Conservation (phyloP, 352 stramenopile genomes). For the Pythium graminicola region DNA sequence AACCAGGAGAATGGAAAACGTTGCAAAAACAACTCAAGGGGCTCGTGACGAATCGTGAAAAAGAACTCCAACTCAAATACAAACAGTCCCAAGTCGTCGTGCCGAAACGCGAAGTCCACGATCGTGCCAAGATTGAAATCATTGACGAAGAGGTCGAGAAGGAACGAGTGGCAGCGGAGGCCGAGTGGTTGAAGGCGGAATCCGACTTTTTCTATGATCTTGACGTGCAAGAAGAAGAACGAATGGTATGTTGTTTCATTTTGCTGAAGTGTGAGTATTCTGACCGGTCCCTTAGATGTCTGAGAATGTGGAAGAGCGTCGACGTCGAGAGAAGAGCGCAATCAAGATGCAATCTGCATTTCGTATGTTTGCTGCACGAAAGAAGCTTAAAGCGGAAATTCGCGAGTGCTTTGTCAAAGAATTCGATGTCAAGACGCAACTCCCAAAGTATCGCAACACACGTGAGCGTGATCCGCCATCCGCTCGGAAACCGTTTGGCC, state of each 20-base stretch:
- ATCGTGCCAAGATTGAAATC: constrained; percentile 52
- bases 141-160: constrained; percentile 39
- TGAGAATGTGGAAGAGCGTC: constrained; percentile 33
- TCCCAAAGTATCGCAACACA: constrained; percentile 50
- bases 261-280: no score
- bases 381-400: constrained; percentile 44
- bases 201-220: constrained; percentile 46
- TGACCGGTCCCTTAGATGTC: no score
- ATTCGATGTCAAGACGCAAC: constrained; percentile 34
- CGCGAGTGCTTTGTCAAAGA: constrained; percentile 47
- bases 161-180: constrained; percentile 34
- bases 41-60: constrained; percentile 28
- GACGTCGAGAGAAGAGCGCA: constrained; percentile 33
- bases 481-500: constrained; percentile 40
- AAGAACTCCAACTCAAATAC: constrained; percentile 36
- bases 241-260: constrained; percentile 25
- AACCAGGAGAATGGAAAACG: constrained; percentile 43
- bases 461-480: constrained; percentile 27
- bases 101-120: constrained; percentile 35
- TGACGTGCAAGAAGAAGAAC: constrained; percentile 38
- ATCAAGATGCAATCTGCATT: constrained; percentile 50
- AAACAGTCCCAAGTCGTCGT: constrained; percentile 40
- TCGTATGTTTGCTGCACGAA: constrained; percentile 46
- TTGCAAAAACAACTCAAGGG: constrained; percentile 36
- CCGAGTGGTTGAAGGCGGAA: constrained; percentile 48